Evolutionary conservation across 306 rosid species (phyloP).

Genomic region (Chamaecrista fasciculata): DNA sequence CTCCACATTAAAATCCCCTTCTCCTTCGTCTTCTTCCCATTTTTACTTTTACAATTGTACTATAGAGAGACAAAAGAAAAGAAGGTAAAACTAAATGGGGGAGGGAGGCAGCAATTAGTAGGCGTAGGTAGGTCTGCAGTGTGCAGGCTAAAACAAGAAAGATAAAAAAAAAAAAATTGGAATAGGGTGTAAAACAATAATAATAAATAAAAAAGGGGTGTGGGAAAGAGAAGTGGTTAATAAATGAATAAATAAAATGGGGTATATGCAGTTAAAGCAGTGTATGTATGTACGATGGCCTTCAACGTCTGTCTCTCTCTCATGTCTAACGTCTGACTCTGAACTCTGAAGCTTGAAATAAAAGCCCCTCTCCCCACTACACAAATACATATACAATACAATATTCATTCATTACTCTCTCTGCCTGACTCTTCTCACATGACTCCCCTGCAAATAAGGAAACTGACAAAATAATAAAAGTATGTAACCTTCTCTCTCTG

Average conservation of each 20-base stretch:
- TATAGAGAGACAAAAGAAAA: no score
- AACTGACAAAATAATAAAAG: constrained; percentile 35
- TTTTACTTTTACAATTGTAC: no score
- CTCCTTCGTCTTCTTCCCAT: not conserved
- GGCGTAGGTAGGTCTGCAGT: not conserved
- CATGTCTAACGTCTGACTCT: no score
- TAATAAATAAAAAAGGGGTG: no score
- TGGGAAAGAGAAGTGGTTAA: no score
- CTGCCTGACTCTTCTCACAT: constrained; percentile 52
- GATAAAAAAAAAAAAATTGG: not conserved
- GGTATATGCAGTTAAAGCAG: not conserved
- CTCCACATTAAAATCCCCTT: not conserved
- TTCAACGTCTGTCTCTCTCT: not conserved
- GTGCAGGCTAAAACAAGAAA: not conserved
- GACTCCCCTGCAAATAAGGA: constrained; percentile 47
- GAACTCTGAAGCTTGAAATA: not conserved
- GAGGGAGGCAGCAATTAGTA: not conserved
- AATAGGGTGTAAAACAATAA: not conserved
- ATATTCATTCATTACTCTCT: no score
- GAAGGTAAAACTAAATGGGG: not conserved
- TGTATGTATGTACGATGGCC: not conserved
- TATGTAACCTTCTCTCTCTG: not conserved
- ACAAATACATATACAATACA: no score
- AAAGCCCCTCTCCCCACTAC: not conserved
- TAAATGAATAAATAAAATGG: no score